These are phyloP conservation scores for Aureobasidium vineae DNA, from an alignment of 2,329 filamentous ascomycete genomes.

Conservation along the genomic window DNA sequence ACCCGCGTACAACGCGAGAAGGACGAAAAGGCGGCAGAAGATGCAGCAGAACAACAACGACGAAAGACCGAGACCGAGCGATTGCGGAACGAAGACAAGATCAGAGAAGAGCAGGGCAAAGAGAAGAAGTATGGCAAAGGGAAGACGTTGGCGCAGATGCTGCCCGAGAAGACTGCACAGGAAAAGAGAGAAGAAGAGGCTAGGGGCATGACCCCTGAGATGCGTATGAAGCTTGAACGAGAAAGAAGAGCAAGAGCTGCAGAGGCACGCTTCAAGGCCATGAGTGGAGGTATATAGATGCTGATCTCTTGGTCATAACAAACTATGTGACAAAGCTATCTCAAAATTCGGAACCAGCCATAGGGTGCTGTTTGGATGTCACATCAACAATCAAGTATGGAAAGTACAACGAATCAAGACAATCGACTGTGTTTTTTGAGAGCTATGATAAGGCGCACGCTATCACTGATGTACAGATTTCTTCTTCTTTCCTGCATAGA, in stretches of 20 bases:
- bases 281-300: constrained; percentile 8
- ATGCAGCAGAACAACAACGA: constrained; percentile 59
- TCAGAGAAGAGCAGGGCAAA: constrained; percentile 51
- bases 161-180: constrained; percentile 60
- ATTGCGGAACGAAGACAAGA: constrained; percentile 64
- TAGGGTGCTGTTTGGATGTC: too few relatives aligned
- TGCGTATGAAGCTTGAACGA: constrained; percentile 77
- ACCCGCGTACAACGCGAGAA: constrained; percentile 68
- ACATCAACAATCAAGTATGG: not conserved
- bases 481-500: not conserved
- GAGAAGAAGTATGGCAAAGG: constrained; percentile 53
- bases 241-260: constrained; percentile 88
- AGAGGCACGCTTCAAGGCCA: constrained; percentile 58
- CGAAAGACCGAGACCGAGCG: constrained; percentile 72
- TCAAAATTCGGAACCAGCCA: too few relatives aligned
- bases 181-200: constrained; percentile 81
- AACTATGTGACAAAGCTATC: too few relatives aligned
- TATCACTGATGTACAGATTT: not conserved
- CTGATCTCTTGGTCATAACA: not conserved
- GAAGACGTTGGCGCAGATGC: constrained; percentile 53
- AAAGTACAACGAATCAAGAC: not conserved
- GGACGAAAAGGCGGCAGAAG: constrained; percentile 64
- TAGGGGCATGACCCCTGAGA: constrained; percentile 82
- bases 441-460: not conserved
- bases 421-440: not conserved